Evolutionary conservation across 805 yeast species (phyloP).

Genomic region (Isabelozyma pseudorhagii): DNA sequence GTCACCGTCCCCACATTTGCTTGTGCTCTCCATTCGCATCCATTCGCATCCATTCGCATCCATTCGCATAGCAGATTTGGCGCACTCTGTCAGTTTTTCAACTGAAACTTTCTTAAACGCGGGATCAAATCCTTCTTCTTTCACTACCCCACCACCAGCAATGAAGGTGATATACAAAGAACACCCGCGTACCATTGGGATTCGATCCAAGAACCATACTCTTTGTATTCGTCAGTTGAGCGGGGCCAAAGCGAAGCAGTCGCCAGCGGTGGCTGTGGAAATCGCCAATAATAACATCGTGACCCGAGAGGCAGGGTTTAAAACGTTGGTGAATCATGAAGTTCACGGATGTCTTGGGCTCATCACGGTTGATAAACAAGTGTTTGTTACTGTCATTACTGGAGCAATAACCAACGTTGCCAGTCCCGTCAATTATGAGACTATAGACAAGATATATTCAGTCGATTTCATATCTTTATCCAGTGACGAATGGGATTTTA

Average conservation of each 20-base stretch:
- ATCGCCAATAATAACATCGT: conserved; percentile 35
- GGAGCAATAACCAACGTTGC: conserved; percentile 72
- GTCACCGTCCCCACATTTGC: too few relatives aligned
- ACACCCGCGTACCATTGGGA: conserved; percentile 27
- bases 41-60: too few relatives aligned
- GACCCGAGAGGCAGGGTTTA: conserved; percentile 36
- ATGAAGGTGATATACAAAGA: conserved; percentile 33
- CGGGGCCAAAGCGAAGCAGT: conserved; percentile 8
- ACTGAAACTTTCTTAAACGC: background rate
- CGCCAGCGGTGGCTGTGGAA: conserved; percentile 47
- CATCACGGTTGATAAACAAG: conserved; percentile 62
- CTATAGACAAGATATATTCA: conserved; percentile 74
- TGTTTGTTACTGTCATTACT: conserved; percentile 76
- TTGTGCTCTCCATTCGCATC: too few relatives aligned
- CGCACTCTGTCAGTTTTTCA: background rate
- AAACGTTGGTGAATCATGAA: conserved; percentile 34
- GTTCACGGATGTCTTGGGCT: conserved; percentile 76
- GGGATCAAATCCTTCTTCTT: background rate
- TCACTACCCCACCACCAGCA: background rate
- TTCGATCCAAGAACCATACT: conserved; percentile 27
- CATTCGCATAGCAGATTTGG: too few relatives aligned
- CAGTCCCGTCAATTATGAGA: conserved; percentile 72
- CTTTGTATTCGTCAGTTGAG: conserved; percentile 22
- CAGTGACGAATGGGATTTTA: conserved; percentile 74
- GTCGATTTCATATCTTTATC: conserved; percentile 85